Evolutionary conservation across 2,329 filamentous ascomycete genomes (phyloP), one percentile per base, ranked within the genome.

Genomic region (Colletotrichum sp.): DNA sequence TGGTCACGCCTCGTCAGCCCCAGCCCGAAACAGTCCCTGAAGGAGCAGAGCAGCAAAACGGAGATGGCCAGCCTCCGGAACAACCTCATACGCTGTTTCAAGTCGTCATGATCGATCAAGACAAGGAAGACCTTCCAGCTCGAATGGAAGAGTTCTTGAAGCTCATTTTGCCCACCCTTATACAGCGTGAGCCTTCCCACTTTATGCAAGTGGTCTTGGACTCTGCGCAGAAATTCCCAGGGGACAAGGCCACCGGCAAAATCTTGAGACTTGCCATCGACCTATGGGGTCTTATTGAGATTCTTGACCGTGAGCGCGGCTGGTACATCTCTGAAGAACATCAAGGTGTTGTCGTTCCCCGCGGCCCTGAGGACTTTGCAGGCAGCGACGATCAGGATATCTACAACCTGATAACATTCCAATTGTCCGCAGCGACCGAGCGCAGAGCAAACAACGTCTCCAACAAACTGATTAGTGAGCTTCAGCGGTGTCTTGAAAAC

Each of bases 201-300:
- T 92, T 93, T 76, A 91, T 92, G 82, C 88, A 88, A 13, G 86
- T 90, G 24, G 92, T 91, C 3, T 85, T 93, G 36, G 87, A 90
- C 64, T 88, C 88, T n/a, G 89, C 89, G 1, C 84, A 85, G 48
- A 83, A 88, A 67, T 88, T 87, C 14, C 84, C 87, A 66, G 80
- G 84, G 6, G 82, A 87, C 63, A 88, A 87, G 8, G 85, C 87
- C 43, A 84, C 86, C n/a, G 90, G 92, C 77, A 87, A 90, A 71
- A 83, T 92, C 14, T 84, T 93, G 8, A 87, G 87, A 69, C 88
- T 90, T 74, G 90, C 91, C 2, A 85, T 93, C 6, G 91, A 93
- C 81, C 86, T 93, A 3, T 93, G 92, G 92, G 90, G 90, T 0
- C 86, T 92, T 7, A 91, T 93, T 6, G 92, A 93, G 80, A 91